Conservation (phyloP, 768 basidiomycete genomes). For the Amanita polypyramis region DNA sequence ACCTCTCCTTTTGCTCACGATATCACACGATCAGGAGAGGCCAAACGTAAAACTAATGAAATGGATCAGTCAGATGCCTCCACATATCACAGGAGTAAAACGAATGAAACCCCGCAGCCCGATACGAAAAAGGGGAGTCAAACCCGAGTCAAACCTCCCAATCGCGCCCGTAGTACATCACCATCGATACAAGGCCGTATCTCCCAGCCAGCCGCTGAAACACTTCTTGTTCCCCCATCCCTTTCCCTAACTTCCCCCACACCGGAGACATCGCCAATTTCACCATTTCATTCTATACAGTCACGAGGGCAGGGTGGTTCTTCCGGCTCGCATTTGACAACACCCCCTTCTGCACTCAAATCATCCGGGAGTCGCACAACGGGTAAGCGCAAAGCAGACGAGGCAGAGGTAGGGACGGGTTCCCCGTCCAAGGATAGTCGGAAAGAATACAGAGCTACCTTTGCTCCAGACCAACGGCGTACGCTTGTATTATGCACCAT, state of each 20-base stretch:
- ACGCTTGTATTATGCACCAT: slow-evolving; percentile 15
- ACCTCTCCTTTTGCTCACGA: slow-evolving; percentile 8
- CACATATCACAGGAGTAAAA: background rate
- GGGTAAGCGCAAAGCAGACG: slow-evolving; percentile 69
- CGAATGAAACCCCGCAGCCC: slow-evolving; percentile 5
- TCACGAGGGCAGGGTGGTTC: slow-evolving; percentile 14
- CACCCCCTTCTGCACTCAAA: slow-evolving; percentile 23
- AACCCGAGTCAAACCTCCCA: background rate
- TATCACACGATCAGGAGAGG: slow-evolving; percentile 10
- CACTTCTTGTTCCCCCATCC: slow-evolving; percentile 25
- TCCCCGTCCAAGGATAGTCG: slow-evolving; percentile 52
- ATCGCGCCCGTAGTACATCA: background rate
- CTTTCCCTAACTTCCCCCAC: slow-evolving; percentile 31
- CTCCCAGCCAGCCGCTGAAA: slow-evolving; percentile 18
- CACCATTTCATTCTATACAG: slow-evolving; percentile 13
- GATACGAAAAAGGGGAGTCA: background rate
- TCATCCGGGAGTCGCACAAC: slow-evolving; percentile 27
- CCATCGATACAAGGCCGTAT: slow-evolving; percentile 12
- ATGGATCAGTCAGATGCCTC: slow-evolving; percentile 11
- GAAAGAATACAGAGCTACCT: slow-evolving; percentile 44
- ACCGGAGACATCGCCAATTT: slow-evolving; percentile 27
- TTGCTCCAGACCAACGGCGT: slow-evolving; percentile 57
- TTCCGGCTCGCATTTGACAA: slow-evolving; percentile 19
- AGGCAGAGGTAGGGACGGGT: slow-evolving; percentile 41
- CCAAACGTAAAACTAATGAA: slow-evolving; percentile 7